Evolutionary conservation across 352 stramenopile species (phyloP), one percentile per base, ranked within the genome.

Genomic region (Pythium myriotylum): DNA sequence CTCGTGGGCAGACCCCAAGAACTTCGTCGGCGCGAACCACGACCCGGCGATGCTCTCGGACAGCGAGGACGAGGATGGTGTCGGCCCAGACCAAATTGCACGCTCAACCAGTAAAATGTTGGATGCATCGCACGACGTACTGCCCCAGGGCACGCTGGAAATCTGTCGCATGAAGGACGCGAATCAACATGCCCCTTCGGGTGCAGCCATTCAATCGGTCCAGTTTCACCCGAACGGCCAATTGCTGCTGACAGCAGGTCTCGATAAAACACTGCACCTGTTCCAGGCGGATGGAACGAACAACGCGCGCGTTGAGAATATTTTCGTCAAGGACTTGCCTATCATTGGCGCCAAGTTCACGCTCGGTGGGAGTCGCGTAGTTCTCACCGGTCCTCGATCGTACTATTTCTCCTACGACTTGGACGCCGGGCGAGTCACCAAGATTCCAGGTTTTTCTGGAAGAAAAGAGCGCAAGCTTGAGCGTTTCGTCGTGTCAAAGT

Each of bases 341-440:
- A 96, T 98, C 12, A 59, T 73, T 10, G 79, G 86, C 53, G 91
- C 92, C 17, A 84, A 88, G 72, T 98, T 97, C 65, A 88, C 89
- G 17, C 48, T 81, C 12, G 68, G 73, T 14, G 89, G 91, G 35
- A 83, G 76, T 24, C 79, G 94, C 61, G 88, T 97, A 14, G 77
- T 99, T 19, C 66, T 98, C 6, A 90, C 84, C 4, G 97, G 97
- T 20, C 86, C 96, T 24, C 91, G 96, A 37, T 82, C 92, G 39
- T 98, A 97, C 73, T 99, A 98, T 67, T 99, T 99, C 72, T 91
- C 86, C 54, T 98, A 99, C 73, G 95, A 99, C 78, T 79, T 98
- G 20, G 85, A 94, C 29, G 87, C 91, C 12, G 97, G 95, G 23
- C 91, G 94, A 37, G 82, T 96, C 32, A 85, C 92, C 54, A 96